Conservation (phyloP, 106 monocot genomes). For the Gastrodia elata region DNA sequence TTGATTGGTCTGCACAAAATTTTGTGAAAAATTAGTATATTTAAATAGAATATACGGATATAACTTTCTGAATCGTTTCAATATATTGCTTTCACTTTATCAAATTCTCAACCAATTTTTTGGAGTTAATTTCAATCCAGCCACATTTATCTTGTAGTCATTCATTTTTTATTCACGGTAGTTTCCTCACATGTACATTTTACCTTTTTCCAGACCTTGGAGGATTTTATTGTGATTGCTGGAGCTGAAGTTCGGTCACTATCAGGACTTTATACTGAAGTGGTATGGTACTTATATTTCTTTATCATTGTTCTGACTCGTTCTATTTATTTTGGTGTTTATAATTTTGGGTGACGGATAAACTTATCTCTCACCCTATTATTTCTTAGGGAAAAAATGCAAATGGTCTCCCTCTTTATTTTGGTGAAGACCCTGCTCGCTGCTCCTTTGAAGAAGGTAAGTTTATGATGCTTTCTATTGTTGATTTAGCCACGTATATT, state of each 20-base stretch:
- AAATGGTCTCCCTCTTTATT: constrained; percentile 78
- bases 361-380: not conserved
- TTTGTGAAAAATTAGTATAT: not conserved
- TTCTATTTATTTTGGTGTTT: not conserved
- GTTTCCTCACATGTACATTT: not conserved
- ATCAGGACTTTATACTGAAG: constrained; percentile 51
- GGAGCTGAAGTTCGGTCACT: constrained; percentile 40
- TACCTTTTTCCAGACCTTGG: constrained; percentile 28
- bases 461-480: not conserved
- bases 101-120: not conserved
- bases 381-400: constrained; percentile 71
- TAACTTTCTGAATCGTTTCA: not conserved
- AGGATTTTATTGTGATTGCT: constrained; percentile 35
- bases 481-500: not conserved
- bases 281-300: constrained; percentile 26
- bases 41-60: not conserved
- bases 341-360: not conserved
- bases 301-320: constrained; percentile 2
- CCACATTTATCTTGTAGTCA: not conserved
- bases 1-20: not conserved
- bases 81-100: not conserved
- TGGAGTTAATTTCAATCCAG: not conserved
- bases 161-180: not conserved
- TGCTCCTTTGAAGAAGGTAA: constrained; percentile 91
- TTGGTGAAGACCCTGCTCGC: constrained; percentile 72